Conservation (phyloP, 2,329 filamentous ascomycete species). For the Neoarthrinium moseri region DNA sequence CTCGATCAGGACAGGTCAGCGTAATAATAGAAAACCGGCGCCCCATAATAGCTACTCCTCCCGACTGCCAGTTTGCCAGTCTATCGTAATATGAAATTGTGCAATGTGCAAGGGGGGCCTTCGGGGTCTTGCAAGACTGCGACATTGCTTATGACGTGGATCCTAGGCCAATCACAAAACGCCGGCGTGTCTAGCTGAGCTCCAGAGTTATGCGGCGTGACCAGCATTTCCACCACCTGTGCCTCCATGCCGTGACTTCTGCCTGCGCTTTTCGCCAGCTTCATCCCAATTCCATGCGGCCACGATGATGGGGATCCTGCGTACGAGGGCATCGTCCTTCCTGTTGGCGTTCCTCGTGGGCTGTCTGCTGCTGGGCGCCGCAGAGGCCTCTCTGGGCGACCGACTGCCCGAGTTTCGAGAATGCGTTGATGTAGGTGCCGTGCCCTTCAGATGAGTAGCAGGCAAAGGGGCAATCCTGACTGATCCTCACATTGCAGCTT, state of each 20-base stretch:
- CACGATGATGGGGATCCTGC: slow-evolving; percentile 9
- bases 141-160: slow-evolving; percentile 9
- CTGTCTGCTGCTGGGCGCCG: slow-evolving; percentile 35
- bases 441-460: background rate
- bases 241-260: background rate
- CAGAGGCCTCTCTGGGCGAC: slow-evolving; percentile 77
- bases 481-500: slow-evolving; percentile 49
- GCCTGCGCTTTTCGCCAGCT: background rate
- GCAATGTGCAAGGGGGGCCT: no score
- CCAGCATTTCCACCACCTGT: background rate
- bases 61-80: no score
- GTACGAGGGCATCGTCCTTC: slow-evolving; percentile 8
- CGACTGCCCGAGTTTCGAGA: slow-evolving; percentile 81
- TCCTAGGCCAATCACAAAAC: slow-evolving; percentile 7
- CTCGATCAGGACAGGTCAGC: no score
- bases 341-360: slow-evolving; percentile 11
- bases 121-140: no score
- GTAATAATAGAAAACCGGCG: no score
- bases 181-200: slow-evolving; percentile 1
- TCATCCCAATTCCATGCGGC: slow-evolving; percentile 3
- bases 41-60: no score
- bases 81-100: no score
- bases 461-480: slow-evolving; percentile 1
- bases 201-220: background rate
- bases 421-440: slow-evolving; percentile 71